phyloP scores from a whole-genome alignment of 331 rosid species.

The Prunus yedoensis region DNA sequence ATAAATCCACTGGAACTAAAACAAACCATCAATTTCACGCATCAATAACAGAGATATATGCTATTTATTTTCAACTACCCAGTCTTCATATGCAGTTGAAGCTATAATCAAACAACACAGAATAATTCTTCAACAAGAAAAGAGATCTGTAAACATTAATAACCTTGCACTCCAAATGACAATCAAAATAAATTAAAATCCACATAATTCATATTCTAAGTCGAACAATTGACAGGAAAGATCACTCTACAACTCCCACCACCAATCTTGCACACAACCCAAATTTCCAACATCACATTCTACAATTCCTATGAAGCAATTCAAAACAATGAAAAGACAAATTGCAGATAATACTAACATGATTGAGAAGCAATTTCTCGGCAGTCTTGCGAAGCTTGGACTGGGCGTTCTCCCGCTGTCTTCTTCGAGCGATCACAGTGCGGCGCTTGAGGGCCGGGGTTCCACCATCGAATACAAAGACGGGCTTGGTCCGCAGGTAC shows the following conservation, averaged over 20 bases:
- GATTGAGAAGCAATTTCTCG: slow-evolving; percentile 93
- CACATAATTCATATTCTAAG: background rate
- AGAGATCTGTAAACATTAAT: background rate
- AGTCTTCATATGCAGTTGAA: background rate
- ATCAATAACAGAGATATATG: background rate
- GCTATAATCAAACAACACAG: background rate
- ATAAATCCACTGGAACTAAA: background rate
- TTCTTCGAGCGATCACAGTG: slow-evolving; percentile 79
- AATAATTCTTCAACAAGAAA: background rate
- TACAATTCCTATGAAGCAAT: background rate
- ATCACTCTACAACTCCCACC: background rate
- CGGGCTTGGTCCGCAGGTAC: slow-evolving; percentile 82
- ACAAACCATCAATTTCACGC: slow-evolving; percentile 2
- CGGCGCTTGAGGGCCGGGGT: slow-evolving; percentile 93
- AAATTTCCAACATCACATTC: background rate
- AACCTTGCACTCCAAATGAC: background rate
- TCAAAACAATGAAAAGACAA: background rate
- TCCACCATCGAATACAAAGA: slow-evolving; percentile 86
- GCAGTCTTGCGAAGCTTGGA: slow-evolving; percentile 95
- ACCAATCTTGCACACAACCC: background rate
- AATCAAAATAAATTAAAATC: background rate
- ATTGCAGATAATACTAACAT: slow-evolving; percentile 36
- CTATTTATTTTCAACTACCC: background rate
- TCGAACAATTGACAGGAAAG: background rate
- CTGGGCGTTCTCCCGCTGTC: slow-evolving; percentile 81